Base-by-base conservation (phyloP, 1,284 basidiomycete genomes). In the Spongispora temasekensis region DNA sequence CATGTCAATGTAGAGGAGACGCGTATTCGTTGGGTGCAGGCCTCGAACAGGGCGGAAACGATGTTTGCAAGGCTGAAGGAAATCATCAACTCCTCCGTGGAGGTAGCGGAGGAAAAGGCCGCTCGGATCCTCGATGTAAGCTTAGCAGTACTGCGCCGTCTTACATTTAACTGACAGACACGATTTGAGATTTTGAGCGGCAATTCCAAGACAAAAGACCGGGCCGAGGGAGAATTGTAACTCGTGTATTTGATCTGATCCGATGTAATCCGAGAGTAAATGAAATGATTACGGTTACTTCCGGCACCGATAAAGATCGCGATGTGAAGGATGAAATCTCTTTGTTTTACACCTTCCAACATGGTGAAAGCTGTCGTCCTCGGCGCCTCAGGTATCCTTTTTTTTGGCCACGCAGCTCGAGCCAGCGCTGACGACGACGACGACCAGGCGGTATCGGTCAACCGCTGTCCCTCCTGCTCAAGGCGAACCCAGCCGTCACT, bases 291-390 rank as follows among this genome's bases (percentile, higher is more conserved):
- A n/a, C n/a, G n/a, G n/a, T n/a, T n/a, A n/a, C n/a, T n/a, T n/a
- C n/a, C n/a, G n/a, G n/a, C 10, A 15, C 27, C 2, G 68, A 73
- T 70, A 70, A 70, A 59, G 59, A 64, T 64, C 63, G 27, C 17
- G 23, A n/a, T 30, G 55, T 7, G 15, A 30, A 28, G 19, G 10
- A n/a, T n/a, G 13, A 27, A 23, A 54, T 51, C 12, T 17, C 12
- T 21, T 13, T 53, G 90, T 88, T 57, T 82, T 3, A 56, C 48
- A 59, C 60, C 52, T 21, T 9, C 57, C n/a, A 72, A 55, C 67
- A 93, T 95, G 93, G 89, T 93, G 74, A 96, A 97, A 81, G 94
- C 89, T 81, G 93, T 93, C 72, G 94, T 96, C 68, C 92, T 95
- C 71, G 94, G 94, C 78, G 94, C 94, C 79, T 89, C 93, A 78